Conservation (phyloP, 495 filamentous ascomycete genomes). For the Hypoxylon rickii region DNA sequence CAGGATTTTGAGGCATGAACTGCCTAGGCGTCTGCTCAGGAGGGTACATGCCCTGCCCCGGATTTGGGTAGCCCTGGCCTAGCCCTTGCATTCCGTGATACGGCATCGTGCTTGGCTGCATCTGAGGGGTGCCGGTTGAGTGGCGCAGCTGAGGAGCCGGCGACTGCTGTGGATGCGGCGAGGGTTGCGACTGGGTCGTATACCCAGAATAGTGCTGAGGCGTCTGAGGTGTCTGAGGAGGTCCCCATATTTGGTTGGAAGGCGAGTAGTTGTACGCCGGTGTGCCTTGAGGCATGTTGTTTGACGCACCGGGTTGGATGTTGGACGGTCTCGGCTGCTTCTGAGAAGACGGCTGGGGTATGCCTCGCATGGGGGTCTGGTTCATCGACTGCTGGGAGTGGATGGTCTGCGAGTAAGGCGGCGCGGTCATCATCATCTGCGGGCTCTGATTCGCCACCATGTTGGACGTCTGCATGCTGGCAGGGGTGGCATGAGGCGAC, state of each 20-base stretch:
- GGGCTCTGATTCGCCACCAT: constrained; percentile 56
- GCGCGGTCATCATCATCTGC: constrained; percentile 61
- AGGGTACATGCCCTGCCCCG: constrained; percentile 60
- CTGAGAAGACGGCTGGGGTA: constrained; percentile 55
- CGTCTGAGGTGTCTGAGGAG: constrained; percentile 50
- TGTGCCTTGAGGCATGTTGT: constrained; percentile 43
- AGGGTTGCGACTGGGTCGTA: constrained; percentile 59
- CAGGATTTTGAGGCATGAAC: constrained; percentile 58
- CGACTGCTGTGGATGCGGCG: constrained; percentile 62
- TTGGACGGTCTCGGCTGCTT: constrained; percentile 51
- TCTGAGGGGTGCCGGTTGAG: constrained; percentile 61
- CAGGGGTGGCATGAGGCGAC: constrained; percentile 52
- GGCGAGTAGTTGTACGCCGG: constrained; percentile 57
- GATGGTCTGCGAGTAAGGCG: constrained; percentile 56
- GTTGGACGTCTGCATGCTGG: constrained; percentile 46
- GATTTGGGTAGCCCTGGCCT: constrained; percentile 55
- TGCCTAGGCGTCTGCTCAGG: constrained; percentile 63
- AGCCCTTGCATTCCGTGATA: constrained; percentile 65
- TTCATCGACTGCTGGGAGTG: constrained; percentile 55
- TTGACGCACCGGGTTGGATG: constrained; percentile 45
- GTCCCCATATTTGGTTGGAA: constrained; percentile 56
- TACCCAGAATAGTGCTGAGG: constrained; percentile 53
- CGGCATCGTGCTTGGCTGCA: constrained; percentile 60
- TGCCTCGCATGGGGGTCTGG: constrained; percentile 57
- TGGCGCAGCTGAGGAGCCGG: constrained; percentile 66